A percentile compares a stretch with the other conserved stretches of the same genome.
Conservation (phyloP, 768 basidiomycete species). For the Coprinopsis sp. region DNA sequence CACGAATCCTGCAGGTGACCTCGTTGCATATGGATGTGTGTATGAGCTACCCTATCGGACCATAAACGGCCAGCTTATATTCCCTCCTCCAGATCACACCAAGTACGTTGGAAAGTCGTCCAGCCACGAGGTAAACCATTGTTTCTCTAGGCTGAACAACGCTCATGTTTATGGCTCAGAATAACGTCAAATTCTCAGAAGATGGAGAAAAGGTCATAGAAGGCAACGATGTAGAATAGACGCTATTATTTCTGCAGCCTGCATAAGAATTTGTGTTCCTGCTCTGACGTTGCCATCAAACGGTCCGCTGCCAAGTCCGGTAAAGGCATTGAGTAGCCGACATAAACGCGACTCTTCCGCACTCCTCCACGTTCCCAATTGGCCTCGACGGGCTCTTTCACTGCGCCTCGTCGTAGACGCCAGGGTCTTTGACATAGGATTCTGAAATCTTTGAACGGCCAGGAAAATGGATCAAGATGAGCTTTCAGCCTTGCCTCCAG, state of each 20-base stretch:
- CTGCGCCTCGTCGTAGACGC: too few species aligned
- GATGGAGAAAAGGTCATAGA: constrained; percentile 72
- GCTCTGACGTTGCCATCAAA: too few species aligned
- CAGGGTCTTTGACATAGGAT: neutral
- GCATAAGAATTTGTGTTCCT: too few species aligned
- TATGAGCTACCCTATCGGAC: constrained; percentile 11
- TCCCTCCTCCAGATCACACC: constrained; percentile 58
- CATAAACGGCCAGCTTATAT: neutral
- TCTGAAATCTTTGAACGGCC: too few species aligned
- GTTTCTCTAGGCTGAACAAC: neutral
- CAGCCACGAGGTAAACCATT: constrained; percentile 32
- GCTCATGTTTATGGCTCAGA: constrained; percentile 32
- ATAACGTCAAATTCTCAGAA: constrained; percentile 73
- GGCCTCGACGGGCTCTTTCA: neutral
- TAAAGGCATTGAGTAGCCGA: constrained; percentile 4
- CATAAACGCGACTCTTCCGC: constrained; percentile 4
- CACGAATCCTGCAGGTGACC: constrained; percentile 52
- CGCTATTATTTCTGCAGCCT: neutral
- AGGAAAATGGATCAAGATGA: neutral
- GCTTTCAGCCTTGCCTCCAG: constrained; percentile 4
- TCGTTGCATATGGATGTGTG: constrained; percentile 82
- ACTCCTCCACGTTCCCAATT: neutral
- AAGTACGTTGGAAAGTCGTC: constrained; percentile 78
- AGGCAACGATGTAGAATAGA: constrained; percentile 48
- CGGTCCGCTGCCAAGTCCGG: neutral